Evolutionary conservation across 805 yeast genomes (phyloP), one percentile per base, ranked within the genome.

Genomic region (Yarrowia bubula): DNA sequence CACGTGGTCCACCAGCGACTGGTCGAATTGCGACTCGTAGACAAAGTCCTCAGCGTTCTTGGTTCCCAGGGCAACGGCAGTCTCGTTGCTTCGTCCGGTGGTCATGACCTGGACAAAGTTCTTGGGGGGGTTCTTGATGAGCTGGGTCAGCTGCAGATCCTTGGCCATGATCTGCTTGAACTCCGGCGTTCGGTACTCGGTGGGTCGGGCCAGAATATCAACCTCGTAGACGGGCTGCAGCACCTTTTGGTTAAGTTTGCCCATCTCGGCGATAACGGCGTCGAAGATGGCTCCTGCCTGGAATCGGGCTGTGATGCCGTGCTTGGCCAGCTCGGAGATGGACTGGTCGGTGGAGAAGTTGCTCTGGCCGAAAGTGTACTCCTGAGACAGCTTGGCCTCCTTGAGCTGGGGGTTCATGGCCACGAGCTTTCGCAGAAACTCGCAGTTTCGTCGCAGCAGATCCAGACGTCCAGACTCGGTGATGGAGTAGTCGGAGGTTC

Each of bases 141-240:
- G 42, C 42, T 58, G 33, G n/a, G 51, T 14, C 11, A 58, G 10
- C 51, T 58, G 64, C 41, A 58, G 42, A 8, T 58, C 64, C 3
- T 22, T 17, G 14, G 35, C 64, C 39, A 5, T 4, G 42, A 58
- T 33, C 51, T 58, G 64, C 6, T 18, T 15, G 51, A 18, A 58
- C 41, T 58, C 51, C 10, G 51, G 64, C 14, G 50, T 35, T 33
- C 51, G 41, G 51, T 58, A 58, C 42, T 43, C 64, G 50, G 64
- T 58, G 13, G 31, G n/a, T 18, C 51, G 43, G 15, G 43, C 43
- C 32, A 58, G 51, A 8, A 43, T 9, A 15, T 58, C 64, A 8
- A 58, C 35, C 3, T 43, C 51, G 42, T 58, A 17, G 22, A 58
- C 35, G 5, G 64, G 41, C 8, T 33, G 51, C 8, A 58, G 64